Conservation (phyloP, 75 land plant species). For the Pinus albicaulis region DNA sequence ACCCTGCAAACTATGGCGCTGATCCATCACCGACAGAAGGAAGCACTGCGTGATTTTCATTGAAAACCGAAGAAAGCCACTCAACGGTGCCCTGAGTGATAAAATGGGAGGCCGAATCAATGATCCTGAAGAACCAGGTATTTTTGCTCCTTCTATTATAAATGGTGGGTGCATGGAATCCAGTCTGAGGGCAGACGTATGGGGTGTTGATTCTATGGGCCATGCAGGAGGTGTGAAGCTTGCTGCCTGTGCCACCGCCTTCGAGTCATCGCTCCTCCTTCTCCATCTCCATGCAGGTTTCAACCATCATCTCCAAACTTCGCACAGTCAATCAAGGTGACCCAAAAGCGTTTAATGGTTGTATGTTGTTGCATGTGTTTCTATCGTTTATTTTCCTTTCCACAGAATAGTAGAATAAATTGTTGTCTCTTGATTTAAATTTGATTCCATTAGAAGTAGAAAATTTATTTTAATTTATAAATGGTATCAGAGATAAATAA, state of each 20-base stretch:
- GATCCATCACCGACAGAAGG: not conserved
- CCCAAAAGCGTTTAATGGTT: too few species aligned
- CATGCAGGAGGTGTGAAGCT: conserved; percentile 14
- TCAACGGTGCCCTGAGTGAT: conserved; percentile 10
- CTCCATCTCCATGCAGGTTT: not conserved
- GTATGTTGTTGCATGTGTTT: too few species aligned
- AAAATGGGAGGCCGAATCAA: conserved; percentile 26
- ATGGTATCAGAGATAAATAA: too few species aligned
- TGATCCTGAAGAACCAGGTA: conserved; percentile 23
- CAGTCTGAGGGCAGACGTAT: conserved; percentile 21
- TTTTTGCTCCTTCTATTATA: not conserved
- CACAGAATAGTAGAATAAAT: too few species aligned
- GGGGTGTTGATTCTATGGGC: conserved; percentile 14
- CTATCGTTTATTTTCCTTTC: too few species aligned
- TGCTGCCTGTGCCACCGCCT: conserved; percentile 24
- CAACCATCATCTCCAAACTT: too few species aligned
- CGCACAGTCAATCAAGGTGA: too few species aligned
- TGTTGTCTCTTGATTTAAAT: too few species aligned
- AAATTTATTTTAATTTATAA: too few species aligned
- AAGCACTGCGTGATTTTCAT: conserved; percentile 4
- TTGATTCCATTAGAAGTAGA: too few species aligned
- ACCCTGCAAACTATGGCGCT: too few species aligned
- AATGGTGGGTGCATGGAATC: conserved; percentile 3
- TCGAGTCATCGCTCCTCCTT: conserved; percentile 5
- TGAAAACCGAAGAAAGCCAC: conserved; percentile 22